Evolutionary conservation across 208 protist species (phyloP).

Genomic region (Trypanosoma theileri): DNA sequence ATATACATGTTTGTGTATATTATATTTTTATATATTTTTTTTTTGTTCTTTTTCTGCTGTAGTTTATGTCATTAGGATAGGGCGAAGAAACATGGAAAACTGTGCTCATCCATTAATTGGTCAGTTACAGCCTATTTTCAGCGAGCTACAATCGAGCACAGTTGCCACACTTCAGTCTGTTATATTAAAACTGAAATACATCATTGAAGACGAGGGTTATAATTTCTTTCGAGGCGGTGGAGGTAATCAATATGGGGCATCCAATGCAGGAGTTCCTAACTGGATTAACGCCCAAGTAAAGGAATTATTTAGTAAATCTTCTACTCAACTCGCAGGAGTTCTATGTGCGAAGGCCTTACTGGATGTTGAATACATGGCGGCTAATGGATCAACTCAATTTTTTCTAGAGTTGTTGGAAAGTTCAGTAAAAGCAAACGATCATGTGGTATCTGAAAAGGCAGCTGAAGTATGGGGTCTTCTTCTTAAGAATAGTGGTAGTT

Average conservation of each 20-base stretch:
- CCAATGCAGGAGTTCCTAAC: constrained; percentile 51
- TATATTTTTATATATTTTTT: background rate
- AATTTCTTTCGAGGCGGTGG: constrained; percentile 70
- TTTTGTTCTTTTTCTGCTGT: background rate
- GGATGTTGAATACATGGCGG: constrained; percentile 76
- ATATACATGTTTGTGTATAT: too few relatives aligned
- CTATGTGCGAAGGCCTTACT: constrained; percentile 66
- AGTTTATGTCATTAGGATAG: background rate
- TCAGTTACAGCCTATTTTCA: constrained; percentile 86
- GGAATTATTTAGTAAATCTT: constrained; percentile 61
- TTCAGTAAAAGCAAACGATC: constrained; percentile 51
- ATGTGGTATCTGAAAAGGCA: constrained; percentile 42
- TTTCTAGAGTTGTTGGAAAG: constrained; percentile 69
- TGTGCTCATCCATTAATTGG: constrained; percentile 74
- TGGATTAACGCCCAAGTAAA: constrained; percentile 79
- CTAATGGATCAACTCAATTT: constrained; percentile 72
- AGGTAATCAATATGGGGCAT: constrained; percentile 24
- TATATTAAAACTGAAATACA: constrained; percentile 81
- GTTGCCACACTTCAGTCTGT: constrained; percentile 54
- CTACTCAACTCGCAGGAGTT: constrained; percentile 67
- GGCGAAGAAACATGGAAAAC: constrained; percentile 19
- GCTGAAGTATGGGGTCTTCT: constrained; percentile 79
- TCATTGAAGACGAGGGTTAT: constrained; percentile 88
- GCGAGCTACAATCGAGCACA: constrained; percentile 48
- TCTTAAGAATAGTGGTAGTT: constrained; percentile 70